Base-by-base conservation (phyloP, 1,284 basidiomycete genomes). In the Ganoderma sinense region DNA sequence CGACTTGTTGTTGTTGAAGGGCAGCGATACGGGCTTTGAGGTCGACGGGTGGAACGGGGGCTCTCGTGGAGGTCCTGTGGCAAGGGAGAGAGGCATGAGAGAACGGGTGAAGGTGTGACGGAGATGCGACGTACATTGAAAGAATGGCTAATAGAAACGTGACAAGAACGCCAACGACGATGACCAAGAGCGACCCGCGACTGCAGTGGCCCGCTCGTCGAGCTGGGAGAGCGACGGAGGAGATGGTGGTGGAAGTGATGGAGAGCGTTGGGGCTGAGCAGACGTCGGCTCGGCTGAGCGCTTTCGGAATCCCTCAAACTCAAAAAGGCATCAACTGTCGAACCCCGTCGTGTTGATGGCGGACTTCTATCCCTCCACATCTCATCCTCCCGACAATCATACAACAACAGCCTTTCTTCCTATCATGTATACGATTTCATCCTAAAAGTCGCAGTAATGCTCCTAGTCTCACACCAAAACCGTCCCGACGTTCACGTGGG, bases 1-100 rank as follows among this genome's bases (percentile, higher is more conserved):
- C 65, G 69, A 62, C 81, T 73, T 82, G 86, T 74, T 92, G 90
- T 78, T 93, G 87, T 77, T 93, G 87, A 53, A 93, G 83, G 40
- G 91, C 91, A 20, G 91, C 91, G 69, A 93, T 93, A 67, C 92
- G 89, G 75, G 93, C 92, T 79, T 90, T 93, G 76, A 93, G 86
- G 78, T 90, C 91, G 66, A 82, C 83, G 65, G 84, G 85, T 5
- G 86, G 83, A 61, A 85, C 77, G 71, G 85, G 81, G 29, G 81
- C 77, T 77, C 82, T 78, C 55, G 80, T 71, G 65, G 79, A 70
- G 63, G 79, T 74, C 80, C 80, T 82, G 67, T 55, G 45, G 41
- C 8, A 26, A 13, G n/a, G 43, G 51, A 36, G 51, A 36, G 39
- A 4, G 26, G n/a, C 62, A 65, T 72, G 64, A 74, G 69, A 72